Evolutionary conservation across 306 rosid genomes (phyloP), one percentile per base, ranked within the genome.

Genomic region (Quillaja saponaria): DNA sequence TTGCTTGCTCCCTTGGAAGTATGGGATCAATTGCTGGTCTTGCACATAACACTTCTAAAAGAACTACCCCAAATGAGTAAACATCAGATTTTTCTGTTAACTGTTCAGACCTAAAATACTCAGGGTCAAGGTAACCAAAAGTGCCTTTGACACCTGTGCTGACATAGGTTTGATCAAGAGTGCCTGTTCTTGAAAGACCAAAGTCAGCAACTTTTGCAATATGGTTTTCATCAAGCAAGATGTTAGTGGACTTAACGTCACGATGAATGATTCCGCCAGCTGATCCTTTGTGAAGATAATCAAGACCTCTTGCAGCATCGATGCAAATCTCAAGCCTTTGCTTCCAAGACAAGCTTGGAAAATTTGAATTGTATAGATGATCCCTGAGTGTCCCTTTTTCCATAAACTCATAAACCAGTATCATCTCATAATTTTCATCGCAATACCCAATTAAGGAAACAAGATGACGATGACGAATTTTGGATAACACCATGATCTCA

Each of bases 401-500:
- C 83, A 84, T 71, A 60, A 63, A 84, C 15, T 76, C 90, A 20
- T 84, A 81, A 40, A 78, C 79, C 47, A 81, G 49, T 52, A 85
- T 79, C 87, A 85, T 81, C 49, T 85, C 87, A n/a, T 52, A 68
- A 19, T 72, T 31, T 40, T 84, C 90, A 7, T 76, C 72, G 47
- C 83, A 84, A 39, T 81, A 84, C 18, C 87, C 87, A 31, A 84
- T 76, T n/a, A 82, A 63, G 60, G 84, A 73, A 35, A 82, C 85
- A 21, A 82, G 82, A 57, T 76, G 80, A 0, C 68, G 68, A 37
- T 84, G 90, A 5, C 73, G 71, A 49, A 81, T 84, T 63, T 63
- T 74, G 11, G 83, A 84, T 63, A 84, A 63, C 41, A 81, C 66
- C 64, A 68, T 69, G 35, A 81, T 79, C 67, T 81, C 82, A 0